Percentiles rank a stretch among this genome's conserved stretches.
Conservation (phyloP, 192 early-diverging fungal genomes). For the Diversispora eburnea region DNA sequence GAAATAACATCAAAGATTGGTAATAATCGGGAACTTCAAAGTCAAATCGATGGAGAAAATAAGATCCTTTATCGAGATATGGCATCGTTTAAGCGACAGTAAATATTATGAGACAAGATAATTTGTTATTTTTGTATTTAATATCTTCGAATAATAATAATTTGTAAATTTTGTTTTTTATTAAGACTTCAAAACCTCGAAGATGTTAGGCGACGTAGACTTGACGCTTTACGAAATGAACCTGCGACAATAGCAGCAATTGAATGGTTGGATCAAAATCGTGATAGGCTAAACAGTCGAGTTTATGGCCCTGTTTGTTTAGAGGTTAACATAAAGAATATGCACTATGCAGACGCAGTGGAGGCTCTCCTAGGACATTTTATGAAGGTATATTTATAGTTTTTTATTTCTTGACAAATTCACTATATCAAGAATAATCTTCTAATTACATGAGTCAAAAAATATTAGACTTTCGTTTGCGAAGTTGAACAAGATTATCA, state of each 20-base stretch:
- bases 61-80: not conserved
- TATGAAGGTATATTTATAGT: not conserved
- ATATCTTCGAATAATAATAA: no score
- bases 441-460: constrained; percentile 11
- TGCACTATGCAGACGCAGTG: constrained; percentile 58
- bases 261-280: constrained; percentile 67
- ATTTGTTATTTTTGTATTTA: not conserved
- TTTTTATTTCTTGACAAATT: no score
- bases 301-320: constrained; percentile 74
- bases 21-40: not conserved
- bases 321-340: constrained; percentile 67
- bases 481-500: constrained; percentile 78
- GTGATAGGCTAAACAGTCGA: constrained; percentile 55
- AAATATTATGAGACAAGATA: not conserved
- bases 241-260: constrained; percentile 58
- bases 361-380: constrained; percentile 44
- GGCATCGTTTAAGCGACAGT: not conserved
- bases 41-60: not conserved
- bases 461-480: constrained; percentile 68
- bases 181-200: constrained; percentile 57
- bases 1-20: not conserved
- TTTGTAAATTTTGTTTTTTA: not conserved
- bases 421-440: not conserved
- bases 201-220: constrained; percentile 49
- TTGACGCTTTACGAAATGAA: constrained; percentile 52